Evolutionary conservation across 768 basidiomycete genomes (phyloP), one percentile per base, ranked within the genome.

Genomic region (Grammothele lineata): DNA sequence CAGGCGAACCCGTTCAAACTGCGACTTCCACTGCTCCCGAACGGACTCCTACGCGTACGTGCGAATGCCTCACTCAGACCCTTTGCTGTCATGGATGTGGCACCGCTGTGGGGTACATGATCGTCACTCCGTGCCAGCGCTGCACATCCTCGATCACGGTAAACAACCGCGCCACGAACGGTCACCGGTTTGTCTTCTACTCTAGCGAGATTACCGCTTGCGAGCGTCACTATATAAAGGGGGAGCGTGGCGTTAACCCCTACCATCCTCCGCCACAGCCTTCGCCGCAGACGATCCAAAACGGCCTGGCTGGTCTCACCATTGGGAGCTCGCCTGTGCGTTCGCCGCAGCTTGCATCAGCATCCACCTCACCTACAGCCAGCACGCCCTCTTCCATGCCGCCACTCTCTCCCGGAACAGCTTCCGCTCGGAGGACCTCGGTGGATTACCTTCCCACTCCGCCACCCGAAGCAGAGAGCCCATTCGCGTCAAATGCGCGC

Each of bases 121-220:
- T 88, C 48, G 84, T 88, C 25, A 72, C 78, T 52, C 86, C 87
- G 74, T 92, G 90, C 62, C 55, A 70, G 15, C 80, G 81, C 38
- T 93, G 89, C 65, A 89, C 83, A 15, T 78, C 81, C 14, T 84
- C 85, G 2, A 80, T 83, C 42, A 73, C 76, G 39, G 73, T 74
- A 5, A 78, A 76, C 15, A 84, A 85, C 62, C 79, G 85, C 48
- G 73, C 80, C 7, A 88, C 88, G 19, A 92, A 91, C 63, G 87
- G 87, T 8, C 88, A 91, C 62, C 80, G 87, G 24, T 92, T 87
- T 63, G 89, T 92, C 27, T 92, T 92, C 63, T 87, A 92, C 69
- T 84, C 83, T 33, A 75, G 64, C 53, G 83, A 85, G 64, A 78
- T 89, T 43, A 54, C 64, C 21, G 77, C 78, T 8, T 75, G 75